Evolutionary conservation across 257 asterid genomes (phyloP), one percentile per base, ranked within the genome.

Genomic region (Gardenia jasminoides): DNA sequence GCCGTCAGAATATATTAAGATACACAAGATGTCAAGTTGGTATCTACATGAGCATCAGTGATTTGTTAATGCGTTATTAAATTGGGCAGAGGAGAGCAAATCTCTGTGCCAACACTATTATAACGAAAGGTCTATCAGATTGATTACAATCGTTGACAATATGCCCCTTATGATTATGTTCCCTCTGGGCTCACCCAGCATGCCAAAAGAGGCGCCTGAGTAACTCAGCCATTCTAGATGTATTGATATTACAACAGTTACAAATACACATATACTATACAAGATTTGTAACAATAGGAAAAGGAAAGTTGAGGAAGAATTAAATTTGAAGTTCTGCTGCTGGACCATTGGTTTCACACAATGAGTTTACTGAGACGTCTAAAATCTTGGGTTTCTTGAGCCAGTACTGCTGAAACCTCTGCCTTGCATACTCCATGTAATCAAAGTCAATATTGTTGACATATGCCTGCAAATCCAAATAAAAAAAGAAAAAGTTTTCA

Each of bases 371-470:
- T 22, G 83, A 52, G 67, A 17, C 64, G 52, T 46, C 65, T 70
- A 90, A 74, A 62, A 91, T 76, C 28, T 85, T 76, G 3, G 81
- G 75, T 87, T 87, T 90, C 80, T 85, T 90, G 89, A 79, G 71
- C 97, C 94, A 90, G 79, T 92, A 94, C 80, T 92, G 97, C 82
- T 86, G 83, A 72, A 93, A 88, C 88, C 99, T 89, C 80, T 93
- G 98, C 85, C 91, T 89, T 10, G 99, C 97, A 46, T 95, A 93
- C 83, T 86, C 98, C 90, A 78, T 65, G 86, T 93, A 93, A 75
- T 93, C 97, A 39, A 93, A 93, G 56, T 91, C 97, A 1, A 93
- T 93, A 47, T 84, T 89, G 88, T 91, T 95, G 83, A 92, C 97
- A 80, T 89, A 77, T 33, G 91, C 89, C 99, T 95, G 88, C 80